Percentiles rank a stretch among this genome's conserved stretches.
These are phyloP conservation scores for Hanseniaspora vineae DNA, from an alignment of 805 yeast genomes.

Conservation along the genomic window DNA sequence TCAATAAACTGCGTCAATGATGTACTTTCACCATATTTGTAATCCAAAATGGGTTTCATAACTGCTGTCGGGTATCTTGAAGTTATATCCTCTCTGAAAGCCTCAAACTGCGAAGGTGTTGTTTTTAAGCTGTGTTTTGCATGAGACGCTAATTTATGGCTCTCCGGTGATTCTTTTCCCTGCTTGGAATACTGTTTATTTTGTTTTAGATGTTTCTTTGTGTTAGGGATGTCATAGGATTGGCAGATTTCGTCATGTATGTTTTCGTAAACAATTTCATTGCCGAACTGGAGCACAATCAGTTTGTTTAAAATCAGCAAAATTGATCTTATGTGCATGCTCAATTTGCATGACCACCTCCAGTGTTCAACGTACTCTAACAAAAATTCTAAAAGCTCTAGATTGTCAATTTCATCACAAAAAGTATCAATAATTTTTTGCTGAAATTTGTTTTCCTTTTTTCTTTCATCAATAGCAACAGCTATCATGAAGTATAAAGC, in stretches of 20 bases:
- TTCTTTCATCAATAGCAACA: neutral
- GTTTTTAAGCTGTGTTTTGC: conserved; percentile 26
- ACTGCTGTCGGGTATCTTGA: conserved; percentile 61
- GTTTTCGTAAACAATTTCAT: conserved; percentile 23
- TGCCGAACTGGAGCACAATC: conserved; percentile 53
- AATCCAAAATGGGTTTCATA: conserved; percentile 29
- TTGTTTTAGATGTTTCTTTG: conserved; percentile 7
- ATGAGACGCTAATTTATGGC: no score
- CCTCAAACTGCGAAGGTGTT: conserved; percentile 76
- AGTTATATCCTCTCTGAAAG: conserved; percentile 60
- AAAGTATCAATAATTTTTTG: conserved; percentile 2
- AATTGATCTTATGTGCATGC: conserved; percentile 43
- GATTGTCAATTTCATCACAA: conserved; percentile 13
- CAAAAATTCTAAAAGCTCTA: conserved; percentile 32
- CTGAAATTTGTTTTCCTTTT: neutral
- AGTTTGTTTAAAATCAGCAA: conserved; percentile 41
- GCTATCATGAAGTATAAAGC: conserved; percentile 6
- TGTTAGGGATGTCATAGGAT: conserved; percentile 23
- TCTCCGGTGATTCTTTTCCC: neutral
- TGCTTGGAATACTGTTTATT: neutral
- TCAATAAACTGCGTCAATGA: conserved; percentile 50
- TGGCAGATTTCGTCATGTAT: conserved; percentile 36
- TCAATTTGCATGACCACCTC: conserved; percentile 40
- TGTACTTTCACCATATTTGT: conserved; percentile 33
- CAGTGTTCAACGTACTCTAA: conserved; percentile 46